phyloP scores from a whole-genome alignment of 768 basidiomycete species.

The Trametes meyenii region DNA sequence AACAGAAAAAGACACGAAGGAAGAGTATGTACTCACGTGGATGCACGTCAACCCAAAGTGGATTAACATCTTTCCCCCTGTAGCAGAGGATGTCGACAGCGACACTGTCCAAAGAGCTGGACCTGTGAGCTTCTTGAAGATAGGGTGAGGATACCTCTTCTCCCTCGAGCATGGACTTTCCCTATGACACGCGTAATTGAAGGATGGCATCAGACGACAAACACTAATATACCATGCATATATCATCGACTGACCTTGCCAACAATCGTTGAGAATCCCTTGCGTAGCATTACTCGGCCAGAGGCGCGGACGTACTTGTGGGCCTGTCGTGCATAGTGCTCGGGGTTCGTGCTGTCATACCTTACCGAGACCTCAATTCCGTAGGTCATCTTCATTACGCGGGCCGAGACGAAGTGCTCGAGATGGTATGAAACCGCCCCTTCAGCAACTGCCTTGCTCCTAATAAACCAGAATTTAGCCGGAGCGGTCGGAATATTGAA shows the following conservation, averaged over 20 bases:
- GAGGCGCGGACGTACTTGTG: constrained; percentile 38
- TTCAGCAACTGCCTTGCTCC: constrained; percentile 56
- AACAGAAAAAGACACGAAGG: neutral
- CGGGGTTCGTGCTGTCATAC: constrained; percentile 40
- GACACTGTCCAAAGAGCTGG: constrained; percentile 24
- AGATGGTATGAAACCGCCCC: constrained; percentile 48
- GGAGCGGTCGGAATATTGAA: neutral
- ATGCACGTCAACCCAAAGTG: constrained; percentile 40
- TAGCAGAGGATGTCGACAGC: constrained; percentile 36
- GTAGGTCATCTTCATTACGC: constrained; percentile 52
- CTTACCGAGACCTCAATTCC: constrained; percentile 44
- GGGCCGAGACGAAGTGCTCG: constrained; percentile 51
- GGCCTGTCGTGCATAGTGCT: constrained; percentile 43
- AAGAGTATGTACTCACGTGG: constrained; percentile 29
- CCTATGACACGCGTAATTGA: too few relatives aligned
- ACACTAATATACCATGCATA: constrained; percentile 6
- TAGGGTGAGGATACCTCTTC: too few relatives aligned
- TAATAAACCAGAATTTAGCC: constrained; percentile 14
- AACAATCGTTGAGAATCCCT: constrained; percentile 14
- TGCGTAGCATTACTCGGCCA: constrained; percentile 8
- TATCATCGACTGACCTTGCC: constrained; percentile 13
- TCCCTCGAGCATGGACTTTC: too few relatives aligned
- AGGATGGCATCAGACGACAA: neutral
- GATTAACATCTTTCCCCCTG: constrained; percentile 31
- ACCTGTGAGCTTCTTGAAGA: neutral